Base-by-base conservation (phyloP, 306 rosid species). In the Begonia peltatifolia region DNA sequence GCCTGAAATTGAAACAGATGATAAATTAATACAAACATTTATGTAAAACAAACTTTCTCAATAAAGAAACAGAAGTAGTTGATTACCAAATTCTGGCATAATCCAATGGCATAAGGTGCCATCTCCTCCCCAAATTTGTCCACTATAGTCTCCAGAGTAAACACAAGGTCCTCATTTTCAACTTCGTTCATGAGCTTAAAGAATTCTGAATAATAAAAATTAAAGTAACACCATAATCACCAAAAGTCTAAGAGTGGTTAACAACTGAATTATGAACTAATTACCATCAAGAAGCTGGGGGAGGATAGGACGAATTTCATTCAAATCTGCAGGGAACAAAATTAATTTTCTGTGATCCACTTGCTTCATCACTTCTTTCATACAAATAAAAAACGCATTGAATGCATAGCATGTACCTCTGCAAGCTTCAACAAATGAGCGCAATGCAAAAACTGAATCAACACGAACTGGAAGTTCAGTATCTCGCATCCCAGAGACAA, bases 121-220 rank as follows among this genome's bases (percentile, higher is more conserved):
- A 89, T 89, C 74, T 89, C 95, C 77, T 89, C 97, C 63, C 95
- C 97, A 53, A 89, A 89, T 60, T 89, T 89, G 63, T 89, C 97
- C 68, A 89, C 97, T 59, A 89, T 89, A 57, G 95, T 89, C 81
- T 89, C 95, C 83, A 89, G 74, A 38, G 97, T 89, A 72, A 79
- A 89, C 42, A 89, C 97, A 50, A 89, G 93, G 67, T 89, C 97
- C 71, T 89, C 97, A 62, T 89, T 89, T 81, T 89, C 95, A 72
- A 89, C 81, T 75, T 89, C 97, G 67, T 89, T 74, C 95, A 89
- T 84, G 63, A 89, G 97, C 72, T 89, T 89, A 73, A 82, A 89
- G 59, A 89, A 85, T 62, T 89, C 97, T 89, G 83, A 12, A 59
- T 54, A 11, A 59, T 54, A 11, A 69, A n/a, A 63, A 47, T 67